Conservation (phyloP, 2,329 filamentous ascomycete species). For the Apiospora kogelbergensis region DNA sequence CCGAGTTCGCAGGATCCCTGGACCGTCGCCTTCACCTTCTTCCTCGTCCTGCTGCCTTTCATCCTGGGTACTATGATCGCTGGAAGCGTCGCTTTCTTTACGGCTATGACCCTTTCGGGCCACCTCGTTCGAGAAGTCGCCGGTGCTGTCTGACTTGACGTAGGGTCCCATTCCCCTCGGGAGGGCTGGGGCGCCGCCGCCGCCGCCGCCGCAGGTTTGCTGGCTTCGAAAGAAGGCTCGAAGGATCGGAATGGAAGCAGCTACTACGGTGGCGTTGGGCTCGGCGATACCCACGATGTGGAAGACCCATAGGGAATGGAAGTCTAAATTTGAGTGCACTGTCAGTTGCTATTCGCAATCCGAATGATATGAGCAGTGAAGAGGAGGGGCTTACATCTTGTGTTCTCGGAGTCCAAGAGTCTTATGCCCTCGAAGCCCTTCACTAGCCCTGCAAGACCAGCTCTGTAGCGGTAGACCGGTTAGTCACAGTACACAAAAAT, state of each 20-base stretch:
- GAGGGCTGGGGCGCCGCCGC: background rate
- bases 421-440: background rate
- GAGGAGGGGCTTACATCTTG: background rate
- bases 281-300: background rate
- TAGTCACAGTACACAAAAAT: background rate
- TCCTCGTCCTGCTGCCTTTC: background rate
- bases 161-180: background rate
- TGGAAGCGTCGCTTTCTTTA: background rate
- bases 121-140: background rate
- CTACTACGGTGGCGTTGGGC: background rate
- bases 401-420: background rate
- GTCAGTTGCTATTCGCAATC: background rate
- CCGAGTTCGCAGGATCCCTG: background rate
- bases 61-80: background rate
- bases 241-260: background rate
- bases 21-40: background rate
- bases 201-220: background rate
- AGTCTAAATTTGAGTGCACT: background rate
- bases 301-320: background rate
- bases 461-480: background rate
- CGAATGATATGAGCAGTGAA: background rate
- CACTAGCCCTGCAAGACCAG: background rate
- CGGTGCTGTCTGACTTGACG: background rate
- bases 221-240: conserved; percentile 8
- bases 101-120: background rate